phyloP scores from a whole-genome alignment of 768 basidiomycete genomes.

The Coprinellus micaceus region DNA sequence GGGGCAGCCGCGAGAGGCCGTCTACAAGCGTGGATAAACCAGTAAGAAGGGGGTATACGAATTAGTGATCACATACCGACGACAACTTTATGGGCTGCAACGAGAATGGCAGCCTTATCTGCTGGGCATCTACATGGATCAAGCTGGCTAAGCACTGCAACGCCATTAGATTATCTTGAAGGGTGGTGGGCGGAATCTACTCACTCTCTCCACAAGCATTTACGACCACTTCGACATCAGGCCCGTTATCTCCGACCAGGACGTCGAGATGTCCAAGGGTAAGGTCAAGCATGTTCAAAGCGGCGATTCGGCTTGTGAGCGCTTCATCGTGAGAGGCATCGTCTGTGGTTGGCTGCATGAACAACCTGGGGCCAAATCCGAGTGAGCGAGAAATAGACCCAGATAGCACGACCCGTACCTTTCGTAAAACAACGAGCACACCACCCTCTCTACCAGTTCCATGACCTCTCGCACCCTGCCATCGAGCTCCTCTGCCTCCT shows the following conservation, averaged over 20 bases:
- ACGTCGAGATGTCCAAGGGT: slow-evolving; percentile 87
- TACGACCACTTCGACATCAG: slow-evolving; percentile 60
- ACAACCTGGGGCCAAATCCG: slow-evolving; percentile 62
- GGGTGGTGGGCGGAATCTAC: too few species aligned
- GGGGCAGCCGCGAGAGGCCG: slow-evolving; percentile 70
- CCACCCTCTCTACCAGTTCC: slow-evolving; percentile 67
- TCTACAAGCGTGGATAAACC: slow-evolving; percentile 31
- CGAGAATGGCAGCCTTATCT: slow-evolving; percentile 77
- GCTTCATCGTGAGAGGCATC: slow-evolving; percentile 90
- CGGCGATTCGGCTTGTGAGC: slow-evolving; percentile 83
- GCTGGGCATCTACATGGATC: slow-evolving; percentile 52
- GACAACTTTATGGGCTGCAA: slow-evolving; percentile 79
- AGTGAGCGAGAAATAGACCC: too few species aligned
- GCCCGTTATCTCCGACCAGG: slow-evolving; percentile 55
- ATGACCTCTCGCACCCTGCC: slow-evolving; percentile 55
- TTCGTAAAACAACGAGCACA: slow-evolving; percentile 82
- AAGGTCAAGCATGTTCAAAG: slow-evolving; percentile 87
- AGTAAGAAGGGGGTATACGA: too few species aligned
- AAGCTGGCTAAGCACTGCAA: slow-evolving; percentile 37
- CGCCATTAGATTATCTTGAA: too few species aligned
- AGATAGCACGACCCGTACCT: slow-evolving; percentile 38
- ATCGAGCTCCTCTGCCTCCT: slow-evolving; percentile 37
- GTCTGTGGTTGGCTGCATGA: slow-evolving; percentile 60
- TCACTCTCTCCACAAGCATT: slow-evolving; percentile 78
- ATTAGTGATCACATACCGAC: too few species aligned